Evolutionary conservation across 2,329 filamentous ascomycete genomes (phyloP).

Genomic region (Clarireedia homoeocarpa): DNA sequence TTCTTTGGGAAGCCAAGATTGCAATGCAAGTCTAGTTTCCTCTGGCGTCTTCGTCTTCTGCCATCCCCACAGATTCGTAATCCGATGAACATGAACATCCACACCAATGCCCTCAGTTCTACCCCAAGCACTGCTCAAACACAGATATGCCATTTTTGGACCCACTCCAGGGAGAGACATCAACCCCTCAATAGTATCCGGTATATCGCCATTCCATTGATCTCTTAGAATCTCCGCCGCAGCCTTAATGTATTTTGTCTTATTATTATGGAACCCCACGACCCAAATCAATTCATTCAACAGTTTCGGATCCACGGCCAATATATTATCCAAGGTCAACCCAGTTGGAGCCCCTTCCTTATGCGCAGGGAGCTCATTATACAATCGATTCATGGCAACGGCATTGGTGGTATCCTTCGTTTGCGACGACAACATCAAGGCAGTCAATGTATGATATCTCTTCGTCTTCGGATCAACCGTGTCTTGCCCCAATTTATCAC

Average conservation of each 20-base stretch:
- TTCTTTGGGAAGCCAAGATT: slow-evolving; percentile 61
- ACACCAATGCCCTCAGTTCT: slow-evolving; percentile 47
- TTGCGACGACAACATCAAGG: slow-evolving; percentile 65
- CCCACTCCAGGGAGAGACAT: slow-evolving; percentile 61
- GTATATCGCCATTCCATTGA: slow-evolving; percentile 55
- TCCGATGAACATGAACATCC: slow-evolving; percentile 68
- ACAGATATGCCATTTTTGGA: slow-evolving; percentile 69
- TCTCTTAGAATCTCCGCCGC: slow-evolving; percentile 54
- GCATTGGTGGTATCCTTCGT: slow-evolving; percentile 69
- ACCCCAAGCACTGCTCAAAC: slow-evolving; percentile 62
- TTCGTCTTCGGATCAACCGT: slow-evolving; percentile 20
- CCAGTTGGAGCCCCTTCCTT: slow-evolving; percentile 31
- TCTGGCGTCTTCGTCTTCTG: slow-evolving; percentile 57
- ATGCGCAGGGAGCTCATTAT: slow-evolving; percentile 46
- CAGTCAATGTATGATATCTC: slow-evolving; percentile 60
- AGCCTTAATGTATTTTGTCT: slow-evolving; percentile 63
- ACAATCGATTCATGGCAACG: slow-evolving; percentile 57
- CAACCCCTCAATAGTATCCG: slow-evolving; percentile 55
- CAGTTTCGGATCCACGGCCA: slow-evolving; percentile 47
- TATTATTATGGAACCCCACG: slow-evolving; percentile 70
- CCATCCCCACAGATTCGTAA: slow-evolving; percentile 71
- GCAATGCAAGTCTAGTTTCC: slow-evolving; percentile 54
- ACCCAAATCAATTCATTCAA: slow-evolving; percentile 59
- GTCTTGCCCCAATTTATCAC: slow-evolving; percentile 3
- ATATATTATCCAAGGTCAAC: slow-evolving; percentile 55